Base-by-base conservation (phyloP, 805 yeast species). In the Candida glaebosa region DNA sequence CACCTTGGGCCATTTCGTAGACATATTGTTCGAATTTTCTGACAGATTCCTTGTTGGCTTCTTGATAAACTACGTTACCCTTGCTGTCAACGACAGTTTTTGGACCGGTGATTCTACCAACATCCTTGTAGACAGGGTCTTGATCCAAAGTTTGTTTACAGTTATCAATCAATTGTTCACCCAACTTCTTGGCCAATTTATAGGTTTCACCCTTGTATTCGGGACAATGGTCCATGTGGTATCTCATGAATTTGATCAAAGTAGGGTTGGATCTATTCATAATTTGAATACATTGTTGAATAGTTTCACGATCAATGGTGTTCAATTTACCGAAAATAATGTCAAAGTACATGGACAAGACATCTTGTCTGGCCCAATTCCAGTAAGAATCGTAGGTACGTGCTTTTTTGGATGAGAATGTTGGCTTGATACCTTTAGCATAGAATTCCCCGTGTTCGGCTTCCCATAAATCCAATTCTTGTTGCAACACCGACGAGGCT, bases 321-420 rank as follows among this genome's bases (percentile, higher is more conserved):
- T 89, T 81, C 49, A 85, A 78, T 50, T 87, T 84, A 64, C 99
- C 99, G 65, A 93, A 95, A 54, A 93, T 89, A 57, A 93, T 89
- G 67, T 93, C 97, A 62, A 79, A 93, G 71, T 87, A 93, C 87
- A 93, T 84, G 38, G 89, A 80, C 54, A 93, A 73, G 46, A 93
- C 86, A 63, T 93, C 96, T 74, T 93, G 99, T 68, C 97, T 87
- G 37, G 98, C 97, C 99, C 99, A 93, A 69, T 95, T 95, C 99
- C 99, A 93, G 69, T 90, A 89, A 17, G 97, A 89, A 69, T 93
- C 98, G 66, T 91, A 93, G 41, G 84, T 82, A 73, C 99, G 86
- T 20, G 97, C 96, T 74, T 93, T 93, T 69, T 86, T 78, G 47
- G 91, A 76, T 24, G 96, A 86, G 71, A 93, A 93, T 3, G 84